Percentiles rank a stretch among this genome's conserved stretches.
These are phyloP conservation scores for Suillus fuscotomentosus DNA, from an alignment of 768 basidiomycete genomes.

Conservation along the genomic window DNA sequence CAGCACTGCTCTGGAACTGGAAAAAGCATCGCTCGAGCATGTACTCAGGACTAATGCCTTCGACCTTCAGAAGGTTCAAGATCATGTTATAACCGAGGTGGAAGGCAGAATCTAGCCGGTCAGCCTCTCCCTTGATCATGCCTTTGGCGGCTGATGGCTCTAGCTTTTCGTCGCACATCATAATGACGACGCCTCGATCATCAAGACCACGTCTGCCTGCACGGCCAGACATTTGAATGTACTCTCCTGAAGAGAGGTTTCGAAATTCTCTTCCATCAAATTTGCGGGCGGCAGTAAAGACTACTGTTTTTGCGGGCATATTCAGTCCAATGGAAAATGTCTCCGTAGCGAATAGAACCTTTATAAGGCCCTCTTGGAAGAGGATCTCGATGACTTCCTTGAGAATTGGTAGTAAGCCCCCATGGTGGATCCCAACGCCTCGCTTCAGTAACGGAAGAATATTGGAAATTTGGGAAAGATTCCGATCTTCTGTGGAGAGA, in stretches of 20 bases:
- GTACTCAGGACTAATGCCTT: conserved; percentile 96
- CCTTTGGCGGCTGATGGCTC: conserved; percentile 89
- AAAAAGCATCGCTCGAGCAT: conserved; percentile 98
- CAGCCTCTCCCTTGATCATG: conserved; percentile 99
- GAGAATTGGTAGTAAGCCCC: conserved; percentile 92
- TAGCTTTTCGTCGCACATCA: conserved; percentile 99
- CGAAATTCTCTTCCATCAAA: conserved; percentile 96
- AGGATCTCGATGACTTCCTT: conserved; percentile 99
- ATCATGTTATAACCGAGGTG: conserved; percentile 99
- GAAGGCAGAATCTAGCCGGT: conserved; percentile 96
- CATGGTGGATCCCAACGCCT: conserved; percentile 98
- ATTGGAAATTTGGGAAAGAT: conserved; percentile 90
- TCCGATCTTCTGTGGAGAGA: conserved; percentile 81
- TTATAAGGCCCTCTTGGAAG: conserved; percentile 97
- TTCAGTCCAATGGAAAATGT: conserved; percentile 98
- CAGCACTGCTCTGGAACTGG: conserved; percentile 95
- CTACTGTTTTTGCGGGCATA: conserved; percentile 99
- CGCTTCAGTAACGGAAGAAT: conserved; percentile 90
- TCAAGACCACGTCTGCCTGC: conserved; percentile 96
- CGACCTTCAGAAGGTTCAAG: conserved; percentile 96
- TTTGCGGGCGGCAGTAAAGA: conserved; percentile 93
- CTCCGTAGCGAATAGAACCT: conserved; percentile 97
- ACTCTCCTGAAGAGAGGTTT: conserved; percentile 92
- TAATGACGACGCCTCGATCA: conserved; percentile 98
- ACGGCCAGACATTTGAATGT: conserved; percentile 99